Evolutionary conservation across 208 protist genomes (phyloP).

Genomic region (Endotrypanum monterogeii): DNA sequence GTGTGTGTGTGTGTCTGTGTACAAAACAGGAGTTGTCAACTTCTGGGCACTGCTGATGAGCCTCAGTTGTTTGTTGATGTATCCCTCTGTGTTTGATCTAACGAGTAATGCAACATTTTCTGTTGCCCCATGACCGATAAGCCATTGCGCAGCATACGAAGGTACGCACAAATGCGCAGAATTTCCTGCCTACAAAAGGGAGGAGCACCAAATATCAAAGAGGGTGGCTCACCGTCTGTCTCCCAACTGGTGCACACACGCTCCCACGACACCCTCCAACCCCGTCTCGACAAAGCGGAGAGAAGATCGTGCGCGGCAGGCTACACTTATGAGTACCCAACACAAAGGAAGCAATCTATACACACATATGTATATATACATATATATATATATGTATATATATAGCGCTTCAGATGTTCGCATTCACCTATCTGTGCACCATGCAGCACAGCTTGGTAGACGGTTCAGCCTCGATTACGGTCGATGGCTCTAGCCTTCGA

Average conservation of each 20-base stretch:
- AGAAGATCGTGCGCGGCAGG: neutral
- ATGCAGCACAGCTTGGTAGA: neutral
- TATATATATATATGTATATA: too few species aligned
- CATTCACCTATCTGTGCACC: neutral
- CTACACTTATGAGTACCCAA: neutral
- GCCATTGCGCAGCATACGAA: neutral
- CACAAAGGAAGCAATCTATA: too few species aligned
- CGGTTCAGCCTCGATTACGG: neutral
- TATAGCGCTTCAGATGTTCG: neutral
- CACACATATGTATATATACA: too few species aligned
- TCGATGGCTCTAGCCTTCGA: neutral
- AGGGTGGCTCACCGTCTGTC: neutral
- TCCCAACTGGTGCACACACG: neutral
- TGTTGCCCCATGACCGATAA: neutral
- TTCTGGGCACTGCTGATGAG: too few species aligned
- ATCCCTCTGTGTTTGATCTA: slow-evolving; percentile 3
- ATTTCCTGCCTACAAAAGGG: neutral
- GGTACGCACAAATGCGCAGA: neutral
- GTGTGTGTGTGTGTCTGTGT: slow-evolving; percentile 3
- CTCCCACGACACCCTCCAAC: neutral
- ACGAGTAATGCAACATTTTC: slow-evolving; percentile 11
- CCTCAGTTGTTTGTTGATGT: neutral
- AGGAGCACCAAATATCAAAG: neutral
- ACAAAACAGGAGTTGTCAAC: too few species aligned
- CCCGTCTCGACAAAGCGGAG: neutral